Percentiles rank a stretch among this genome's conserved stretches.
Conservation (phyloP, 192 early-diverging fungal species). For the Glomus cerebriforme region DNA sequence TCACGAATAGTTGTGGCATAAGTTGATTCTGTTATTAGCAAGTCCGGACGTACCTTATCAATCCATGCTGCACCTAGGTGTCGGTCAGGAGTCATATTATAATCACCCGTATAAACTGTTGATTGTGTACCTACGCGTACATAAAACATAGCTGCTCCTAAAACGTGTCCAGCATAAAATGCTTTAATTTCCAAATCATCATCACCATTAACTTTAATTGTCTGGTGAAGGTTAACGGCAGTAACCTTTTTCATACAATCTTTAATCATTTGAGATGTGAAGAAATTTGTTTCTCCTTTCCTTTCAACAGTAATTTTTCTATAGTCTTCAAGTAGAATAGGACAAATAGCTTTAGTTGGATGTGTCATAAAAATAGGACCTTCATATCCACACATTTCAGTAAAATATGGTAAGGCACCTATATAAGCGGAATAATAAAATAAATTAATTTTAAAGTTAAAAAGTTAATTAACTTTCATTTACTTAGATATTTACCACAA, state of each 20-base stretch:
- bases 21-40: constrained; percentile 95
- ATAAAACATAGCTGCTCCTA: constrained; percentile 98
- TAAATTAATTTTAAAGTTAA: background rate
- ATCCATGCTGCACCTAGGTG: constrained; percentile 98
- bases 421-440: background rate
- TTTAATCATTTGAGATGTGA: constrained; percentile 85
- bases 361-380: constrained; percentile 98
- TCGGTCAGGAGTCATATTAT: constrained; percentile 88
- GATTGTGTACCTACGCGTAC: constrained; percentile 74
- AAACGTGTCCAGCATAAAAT: constrained; percentile 97
- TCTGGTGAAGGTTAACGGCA: constrained; percentile 83
- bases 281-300: constrained; percentile 89
- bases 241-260: constrained; percentile 95
- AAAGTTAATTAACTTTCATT: background rate
- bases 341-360: constrained; percentile 94
- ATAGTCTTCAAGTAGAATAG: constrained; percentile 92
- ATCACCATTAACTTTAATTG: constrained; percentile 69
- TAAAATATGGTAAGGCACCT: constrained; percentile 88
- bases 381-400: constrained; percentile 91
- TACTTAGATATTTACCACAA: constrained; percentile 62
- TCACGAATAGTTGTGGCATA: constrained; percentile 96
- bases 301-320: constrained; percentile 88
- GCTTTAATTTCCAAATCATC: constrained; percentile 80
- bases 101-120: constrained; percentile 85
- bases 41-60: constrained; percentile 85